phyloP scores from a whole-genome alignment of 345 rosid genomes.

The Brassica carinata region DNA sequence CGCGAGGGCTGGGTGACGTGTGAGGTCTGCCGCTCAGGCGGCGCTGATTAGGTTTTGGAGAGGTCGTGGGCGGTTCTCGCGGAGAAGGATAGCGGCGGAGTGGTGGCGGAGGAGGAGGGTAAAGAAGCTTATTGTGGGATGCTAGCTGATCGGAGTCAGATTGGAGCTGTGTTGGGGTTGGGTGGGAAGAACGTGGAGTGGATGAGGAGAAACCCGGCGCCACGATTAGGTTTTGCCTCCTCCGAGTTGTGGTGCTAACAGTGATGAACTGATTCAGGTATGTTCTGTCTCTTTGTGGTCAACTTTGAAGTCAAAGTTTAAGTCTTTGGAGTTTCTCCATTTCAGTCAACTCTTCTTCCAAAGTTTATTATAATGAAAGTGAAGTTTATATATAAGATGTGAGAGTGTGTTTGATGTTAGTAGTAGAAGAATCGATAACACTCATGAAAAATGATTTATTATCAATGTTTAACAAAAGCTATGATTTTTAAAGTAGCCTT shows the following conservation, averaged over 20 bases:
- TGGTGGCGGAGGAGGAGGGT: constrained; percentile 19
- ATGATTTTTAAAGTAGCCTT: not conserved
- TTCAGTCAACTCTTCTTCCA: not conserved
- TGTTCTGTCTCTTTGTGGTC: not conserved
- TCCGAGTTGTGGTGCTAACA: constrained; percentile 51
- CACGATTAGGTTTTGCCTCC: constrained; percentile 56
- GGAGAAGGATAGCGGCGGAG: constrained; percentile 30
- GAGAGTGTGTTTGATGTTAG: not conserved
- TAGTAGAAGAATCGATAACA: not conserved
- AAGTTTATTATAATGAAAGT: not conserved
- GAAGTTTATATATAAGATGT: not conserved
- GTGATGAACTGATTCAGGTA: constrained; percentile 66
- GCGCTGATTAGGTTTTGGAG: constrained; percentile 64
- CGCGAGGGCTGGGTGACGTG: constrained; percentile 36
- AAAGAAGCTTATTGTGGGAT: constrained; percentile 61
- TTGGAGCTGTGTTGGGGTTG: constrained; percentile 57
- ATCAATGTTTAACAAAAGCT: not conserved
- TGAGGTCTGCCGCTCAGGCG: constrained; percentile 56
- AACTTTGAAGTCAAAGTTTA: not conserved
- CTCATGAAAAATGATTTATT: not conserved
- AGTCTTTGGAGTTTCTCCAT: constrained; percentile 9
- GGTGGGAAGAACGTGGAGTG: constrained; percentile 50
- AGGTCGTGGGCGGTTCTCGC: constrained; percentile 58
- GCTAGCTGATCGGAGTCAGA: constrained; percentile 51
- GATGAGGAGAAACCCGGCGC: constrained; percentile 60